These are phyloP conservation scores for Salix purpurea DNA, from an alignment of 345 rosid genomes.

Conservation along the genomic window DNA sequence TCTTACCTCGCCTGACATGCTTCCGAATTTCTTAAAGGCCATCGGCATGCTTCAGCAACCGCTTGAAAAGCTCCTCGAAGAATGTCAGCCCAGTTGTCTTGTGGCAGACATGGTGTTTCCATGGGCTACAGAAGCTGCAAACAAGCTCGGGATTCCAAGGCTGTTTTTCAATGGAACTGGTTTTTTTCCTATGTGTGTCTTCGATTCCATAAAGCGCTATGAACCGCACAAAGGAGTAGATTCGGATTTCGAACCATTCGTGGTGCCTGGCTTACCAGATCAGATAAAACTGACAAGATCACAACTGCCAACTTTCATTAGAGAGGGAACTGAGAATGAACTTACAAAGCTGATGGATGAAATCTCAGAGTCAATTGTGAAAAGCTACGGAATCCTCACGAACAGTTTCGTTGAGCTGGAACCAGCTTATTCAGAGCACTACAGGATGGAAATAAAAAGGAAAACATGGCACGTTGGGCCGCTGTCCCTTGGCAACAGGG, in stretches of 20 bases:
- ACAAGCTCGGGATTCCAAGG: constrained; percentile 11
- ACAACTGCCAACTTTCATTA: background rate
- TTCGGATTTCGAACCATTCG: constrained; percentile 3
- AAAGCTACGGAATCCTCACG: background rate
- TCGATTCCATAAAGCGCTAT: background rate
- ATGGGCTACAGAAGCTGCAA: constrained; percentile 17
- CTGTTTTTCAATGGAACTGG: background rate
- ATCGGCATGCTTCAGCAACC: constrained; percentile 10
- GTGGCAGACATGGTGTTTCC: constrained; percentile 16
- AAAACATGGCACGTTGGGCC: constrained; percentile 12
- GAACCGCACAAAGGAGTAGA: background rate
- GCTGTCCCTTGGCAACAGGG: constrained; percentile 1
- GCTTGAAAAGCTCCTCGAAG: constrained; percentile 6
- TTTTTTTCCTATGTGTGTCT: background rate
- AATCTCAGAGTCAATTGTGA: background rate
- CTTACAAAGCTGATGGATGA: background rate
- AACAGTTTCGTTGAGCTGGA: constrained; percentile 12
- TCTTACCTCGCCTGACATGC: background rate
- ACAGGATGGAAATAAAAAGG: background rate
- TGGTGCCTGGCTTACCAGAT: constrained; percentile 4
- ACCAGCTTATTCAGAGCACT: constrained; percentile 4
- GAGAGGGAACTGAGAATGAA: background rate
- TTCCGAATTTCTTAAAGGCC: background rate
- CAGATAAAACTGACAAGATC: constrained; percentile 1
- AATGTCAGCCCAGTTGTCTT: constrained; percentile 10